phyloP scores from a whole-genome alignment of 1,284 basidiomycete genomes.

The Coniferiporia weirii region DNA sequence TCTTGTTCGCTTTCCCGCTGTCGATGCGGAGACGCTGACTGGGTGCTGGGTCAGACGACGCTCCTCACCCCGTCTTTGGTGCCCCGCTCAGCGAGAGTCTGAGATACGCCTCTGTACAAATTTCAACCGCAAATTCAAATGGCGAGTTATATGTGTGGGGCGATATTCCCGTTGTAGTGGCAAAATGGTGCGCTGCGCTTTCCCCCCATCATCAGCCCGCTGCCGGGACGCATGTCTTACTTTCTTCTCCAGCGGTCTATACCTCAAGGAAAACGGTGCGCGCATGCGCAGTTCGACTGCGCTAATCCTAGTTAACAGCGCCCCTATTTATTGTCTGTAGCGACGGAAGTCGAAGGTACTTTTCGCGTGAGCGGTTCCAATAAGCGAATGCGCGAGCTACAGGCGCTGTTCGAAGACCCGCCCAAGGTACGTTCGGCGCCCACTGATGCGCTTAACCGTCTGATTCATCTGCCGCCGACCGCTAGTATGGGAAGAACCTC shows the following conservation, averaged over 20 bases:
- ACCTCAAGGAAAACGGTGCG: constrained; percentile 86
- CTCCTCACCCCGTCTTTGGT: constrained; percentile 70
- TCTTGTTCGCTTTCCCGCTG: constrained; percentile 5
- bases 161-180: constrained; percentile 94
- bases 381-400: constrained; percentile 94
- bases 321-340: constrained; percentile 34
- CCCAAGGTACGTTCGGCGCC: constrained; percentile 60
- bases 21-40: constrained; percentile 5
- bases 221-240: constrained; percentile 9
- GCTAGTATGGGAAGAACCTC: constrained; percentile 86
- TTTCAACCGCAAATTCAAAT: constrained; percentile 84
- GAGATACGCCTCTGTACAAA: constrained; percentile 87
- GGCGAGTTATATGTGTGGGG: constrained; percentile 88
- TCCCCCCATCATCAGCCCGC: constrained; percentile 16
- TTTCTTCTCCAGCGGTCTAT: constrained; percentile 58
- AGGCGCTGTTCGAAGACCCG: constrained; percentile 83
- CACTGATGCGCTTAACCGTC: background rate
- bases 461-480: background rate
- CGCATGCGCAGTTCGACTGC: constrained; percentile 16
- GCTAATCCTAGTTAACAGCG: constrained; percentile 1
- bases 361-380: constrained; percentile 93
- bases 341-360: constrained; percentile 91
- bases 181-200: constrained; percentile 71
- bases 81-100: constrained; percentile 81
- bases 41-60: constrained; percentile 20